Evolutionary conservation across 352 stramenopile genomes (phyloP).

Genomic region (Pythium angustatum): DNA sequence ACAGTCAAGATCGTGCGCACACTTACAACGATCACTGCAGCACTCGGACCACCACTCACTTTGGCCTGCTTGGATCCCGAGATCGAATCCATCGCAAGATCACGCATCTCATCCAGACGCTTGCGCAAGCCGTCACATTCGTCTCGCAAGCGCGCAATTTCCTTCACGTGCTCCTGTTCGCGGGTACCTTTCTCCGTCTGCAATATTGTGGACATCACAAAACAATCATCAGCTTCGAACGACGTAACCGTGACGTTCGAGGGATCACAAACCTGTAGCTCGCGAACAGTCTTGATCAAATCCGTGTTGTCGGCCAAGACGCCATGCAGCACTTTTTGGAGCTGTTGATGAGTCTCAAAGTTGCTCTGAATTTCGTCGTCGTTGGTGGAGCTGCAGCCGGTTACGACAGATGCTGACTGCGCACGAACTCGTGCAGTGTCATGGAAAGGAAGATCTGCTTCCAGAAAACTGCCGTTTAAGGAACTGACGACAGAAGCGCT

Average conservation of each 20-base stretch:
- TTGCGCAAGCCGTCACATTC: conserved; percentile 41
- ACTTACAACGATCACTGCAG: conserved; percentile 23
- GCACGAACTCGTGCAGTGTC: conserved; percentile 11
- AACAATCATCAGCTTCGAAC: background rate
- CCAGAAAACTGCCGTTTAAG: conserved; percentile 14
- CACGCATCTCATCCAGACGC: conserved; percentile 29
- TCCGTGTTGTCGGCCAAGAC: conserved; percentile 61
- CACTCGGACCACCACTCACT: conserved; percentile 28
- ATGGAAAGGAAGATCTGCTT: conserved; percentile 10
- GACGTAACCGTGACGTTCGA: too few relatives aligned
- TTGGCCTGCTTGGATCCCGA: conserved; percentile 24
- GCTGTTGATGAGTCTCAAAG: conserved; percentile 28
- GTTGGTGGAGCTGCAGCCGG: conserved; percentile 8
- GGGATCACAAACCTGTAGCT: conserved; percentile 68
- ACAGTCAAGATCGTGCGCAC: conserved; percentile 29
- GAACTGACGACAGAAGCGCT: conserved; percentile 20
- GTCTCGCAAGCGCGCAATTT: conserved; percentile 44
- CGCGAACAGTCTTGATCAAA: conserved; percentile 58
- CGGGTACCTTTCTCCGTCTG: conserved; percentile 26
- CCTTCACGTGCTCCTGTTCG: conserved; percentile 33
- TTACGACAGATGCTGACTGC: conserved; percentile 19
- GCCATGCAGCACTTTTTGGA: conserved; percentile 51
- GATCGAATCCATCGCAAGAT: conserved; percentile 24
- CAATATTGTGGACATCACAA: conserved; percentile 24
- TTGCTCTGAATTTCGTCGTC: conserved; percentile 19